Base-by-base conservation (phyloP, 805 yeast genomes). In the Ogataea dorogensis region DNA sequence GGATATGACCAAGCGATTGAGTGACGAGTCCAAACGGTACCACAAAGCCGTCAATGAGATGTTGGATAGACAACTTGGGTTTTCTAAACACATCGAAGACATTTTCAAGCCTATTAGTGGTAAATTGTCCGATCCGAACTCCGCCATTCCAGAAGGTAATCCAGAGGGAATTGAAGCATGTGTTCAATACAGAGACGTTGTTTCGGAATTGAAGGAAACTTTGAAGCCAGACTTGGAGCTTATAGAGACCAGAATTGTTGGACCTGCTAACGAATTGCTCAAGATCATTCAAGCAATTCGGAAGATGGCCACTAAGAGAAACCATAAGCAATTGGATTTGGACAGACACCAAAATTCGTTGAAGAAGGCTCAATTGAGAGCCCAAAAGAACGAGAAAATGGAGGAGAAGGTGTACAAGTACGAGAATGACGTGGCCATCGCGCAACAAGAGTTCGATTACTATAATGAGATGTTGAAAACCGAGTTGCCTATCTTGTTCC, bases 51-150 rank as follows among this genome's bases (percentile, higher is more conserved):
- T 93, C 38, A 87, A 86, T 55, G 95, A 91, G 28, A 88, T 93
- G 95, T 70, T 93, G 50, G 81, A 79, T 40, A 93, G 85, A 61
- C 98, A 93, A 61, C 82, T 91, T 48, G 97, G 91, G 42, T 93
- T 89, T 60, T 84, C 96, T n/a, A 83, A 82, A 54, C 91, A 95
- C 3, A 87, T 93, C 63, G 97, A 89, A 60, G 96, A 89, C 57
- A 84, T 93, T 42, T 93, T 88, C 67, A 87, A 91, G 63, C 98
- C 98, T 1, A 93, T 93, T 43, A 80, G 93, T 38, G 98, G 98
- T 27, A 79, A 88, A 44, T 69, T 85, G 58, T 79, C 93, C 11
- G 98, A 93, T 59, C 96, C 97, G 6, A 85, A 81, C 55, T 77
- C 93, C 6, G 63, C 86, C 2, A 74, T 78, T 30, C 89, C 89